Conservation (phyloP, 1,139 yeast species). For the Chernovozyma sophiae-reginae region DNA sequence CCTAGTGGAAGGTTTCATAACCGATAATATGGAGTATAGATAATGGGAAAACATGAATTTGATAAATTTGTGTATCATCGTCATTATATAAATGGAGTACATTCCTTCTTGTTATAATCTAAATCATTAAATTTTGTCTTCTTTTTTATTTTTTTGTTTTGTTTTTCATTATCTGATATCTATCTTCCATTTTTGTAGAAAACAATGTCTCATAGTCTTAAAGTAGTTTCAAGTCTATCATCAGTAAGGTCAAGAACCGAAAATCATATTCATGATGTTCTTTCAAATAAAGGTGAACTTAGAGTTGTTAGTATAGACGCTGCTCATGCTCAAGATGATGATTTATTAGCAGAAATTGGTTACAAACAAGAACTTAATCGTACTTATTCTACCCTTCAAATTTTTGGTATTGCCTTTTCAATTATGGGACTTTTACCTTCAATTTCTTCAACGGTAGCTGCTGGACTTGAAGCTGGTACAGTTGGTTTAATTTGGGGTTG, state of each 20-base stretch:
- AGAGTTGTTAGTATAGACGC: constrained; percentile 15
- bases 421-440: constrained; percentile 52
- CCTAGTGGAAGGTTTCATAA: no score
- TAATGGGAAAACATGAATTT: no score
- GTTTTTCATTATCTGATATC: background rate
- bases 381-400: constrained; percentile 45
- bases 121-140: background rate
- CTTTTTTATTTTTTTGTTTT: background rate
- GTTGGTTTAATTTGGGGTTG: constrained; percentile 66
- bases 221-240: background rate
- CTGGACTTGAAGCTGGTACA: constrained; percentile 40
- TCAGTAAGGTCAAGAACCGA: constrained; percentile 17
- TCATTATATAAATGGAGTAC: no score
- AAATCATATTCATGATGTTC: constrained; percentile 19
- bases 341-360: constrained; percentile 49
- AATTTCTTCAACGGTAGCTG: constrained; percentile 33
- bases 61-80: no score
- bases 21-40: no score
- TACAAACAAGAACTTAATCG: constrained; percentile 50
- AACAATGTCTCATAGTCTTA: background rate
- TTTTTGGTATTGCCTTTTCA: constrained; percentile 50
- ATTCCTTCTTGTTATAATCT: no score
- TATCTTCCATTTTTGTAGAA: no score
- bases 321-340: constrained; percentile 16
- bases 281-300: constrained; percentile 23